Base-by-base conservation (phyloP, 345 rosid species). In the Anacardium occidentale region DNA sequence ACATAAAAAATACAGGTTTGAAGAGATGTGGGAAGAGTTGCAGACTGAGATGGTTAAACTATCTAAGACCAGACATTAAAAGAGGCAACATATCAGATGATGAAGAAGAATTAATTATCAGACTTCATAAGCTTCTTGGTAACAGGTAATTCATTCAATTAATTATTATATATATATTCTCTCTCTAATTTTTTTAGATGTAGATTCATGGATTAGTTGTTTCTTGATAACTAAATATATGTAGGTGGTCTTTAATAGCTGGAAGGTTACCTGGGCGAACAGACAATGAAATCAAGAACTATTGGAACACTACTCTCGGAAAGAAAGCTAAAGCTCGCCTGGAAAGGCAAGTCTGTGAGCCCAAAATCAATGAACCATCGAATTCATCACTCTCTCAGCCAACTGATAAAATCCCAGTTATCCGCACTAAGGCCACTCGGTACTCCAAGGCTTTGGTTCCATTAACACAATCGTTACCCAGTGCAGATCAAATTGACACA, bases 221-320 rank as follows among this genome's bases (percentile, higher is more conserved):
- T 47, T 2, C 11, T 24, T 51, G 20, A 6, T 69, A 2, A 37
- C 42, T 3, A 34, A 34, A 34, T 4, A 26, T 65, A 2, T 47
- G 76, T 54, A 87, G 91, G 76, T 87, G 91, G 91, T 87, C 91
- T 42, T 68, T 87, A 47, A 87, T 87, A 73, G 91, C 91, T 24
- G 91, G 88, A 61, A 83, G 88, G 76, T 80, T 87, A 65, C 91
- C 91, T 40, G 88, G 91, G 66, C 87, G 90, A 83, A 87, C 90
- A 70, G 90, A 87, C 75, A 86, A 86, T 81, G 90, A 86, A 84
- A 86, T 86, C 82, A 86, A 86, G 70, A 86, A 86, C 66, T 84
- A 86, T 18, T 86, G 88, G 90, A 87, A 87, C 77, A 84, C 88
- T 7, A 87, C 84, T 48, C 68, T 87, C 45, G 80, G 67, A 7